Percentiles rank a stretch among this genome's conserved stretches.
phyloP scores from a whole-genome alignment of 2,329 filamentous ascomycete species.

The Talaromyces albobiverticillius region DNA sequence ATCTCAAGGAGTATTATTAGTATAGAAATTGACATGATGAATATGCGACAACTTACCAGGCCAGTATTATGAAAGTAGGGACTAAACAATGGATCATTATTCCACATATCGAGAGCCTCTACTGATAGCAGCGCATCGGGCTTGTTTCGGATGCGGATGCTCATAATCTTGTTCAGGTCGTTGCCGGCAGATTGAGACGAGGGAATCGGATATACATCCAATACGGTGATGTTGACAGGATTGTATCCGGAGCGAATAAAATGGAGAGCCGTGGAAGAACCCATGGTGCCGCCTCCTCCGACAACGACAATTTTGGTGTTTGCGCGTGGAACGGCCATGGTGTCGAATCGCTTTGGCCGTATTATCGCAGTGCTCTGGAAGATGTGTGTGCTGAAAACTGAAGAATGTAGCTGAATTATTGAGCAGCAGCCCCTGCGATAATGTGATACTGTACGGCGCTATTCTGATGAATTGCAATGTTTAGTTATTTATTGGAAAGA shows the following conservation, averaged over 20 bases:
- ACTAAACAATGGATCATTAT: slow-evolving; percentile 47
- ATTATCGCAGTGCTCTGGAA: too few relatives aligned
- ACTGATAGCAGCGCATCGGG: slow-evolving; percentile 66
- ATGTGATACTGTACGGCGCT: too few relatives aligned
- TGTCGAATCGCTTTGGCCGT: background rate
- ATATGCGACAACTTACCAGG: slow-evolving; percentile 49
- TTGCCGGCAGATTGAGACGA: slow-evolving; percentile 61
- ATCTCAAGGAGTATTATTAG: slow-evolving; percentile 16
- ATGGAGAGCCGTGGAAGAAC: slow-evolving; percentile 63
- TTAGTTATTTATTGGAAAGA: too few relatives aligned
- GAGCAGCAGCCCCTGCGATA: too few relatives aligned
- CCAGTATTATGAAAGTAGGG: slow-evolving; percentile 57
- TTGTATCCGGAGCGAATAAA: slow-evolving; percentile 51
- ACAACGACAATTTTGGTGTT: slow-evolving; percentile 50
- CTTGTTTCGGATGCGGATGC: slow-evolving; percentile 64
- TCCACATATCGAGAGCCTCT: slow-evolving; percentile 63
- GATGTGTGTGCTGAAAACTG: too few relatives aligned
- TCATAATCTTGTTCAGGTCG: slow-evolving; percentile 71
- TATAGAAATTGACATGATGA: background rate
- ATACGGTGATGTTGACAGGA: slow-evolving; percentile 50
- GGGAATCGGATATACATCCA: slow-evolving; percentile 57
- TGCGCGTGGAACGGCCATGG: background rate
- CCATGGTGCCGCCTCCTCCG: slow-evolving; percentile 63
- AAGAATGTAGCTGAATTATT: too few relatives aligned
- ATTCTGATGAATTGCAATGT: too few relatives aligned